A percentile compares a stretch with the other conserved stretches of the same genome.
These are phyloP conservation scores for Mycena sp. DNA, from an alignment of 1,284 basidiomycete genomes.

Conservation along the genomic window DNA sequence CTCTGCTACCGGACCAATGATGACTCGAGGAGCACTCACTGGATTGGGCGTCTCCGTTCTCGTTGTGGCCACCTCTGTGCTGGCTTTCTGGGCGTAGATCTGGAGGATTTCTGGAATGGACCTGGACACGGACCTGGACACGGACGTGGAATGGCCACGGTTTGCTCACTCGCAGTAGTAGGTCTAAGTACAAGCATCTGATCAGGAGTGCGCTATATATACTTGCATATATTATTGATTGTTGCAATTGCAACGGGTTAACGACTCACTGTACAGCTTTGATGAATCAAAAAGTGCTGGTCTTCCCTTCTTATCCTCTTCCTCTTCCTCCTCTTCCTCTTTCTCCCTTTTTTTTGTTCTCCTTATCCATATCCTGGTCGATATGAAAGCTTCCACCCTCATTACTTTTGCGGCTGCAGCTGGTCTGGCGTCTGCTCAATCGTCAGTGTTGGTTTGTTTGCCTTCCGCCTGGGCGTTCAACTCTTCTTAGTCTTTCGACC, in stretches of 20 bases:
- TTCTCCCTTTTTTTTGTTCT: neutral
- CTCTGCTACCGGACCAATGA: slow-evolving; percentile 28
- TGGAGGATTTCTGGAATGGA: neutral
- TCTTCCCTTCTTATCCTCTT: neutral
- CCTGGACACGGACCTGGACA: neutral
- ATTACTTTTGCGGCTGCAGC: slow-evolving; percentile 28
- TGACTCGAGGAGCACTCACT: slow-evolving; percentile 23
- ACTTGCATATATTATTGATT: too few species aligned
- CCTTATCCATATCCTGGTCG: slow-evolving; percentile 18
- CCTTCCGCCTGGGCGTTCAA: neutral
- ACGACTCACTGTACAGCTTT: neutral
- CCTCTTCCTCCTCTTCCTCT: slow-evolving; percentile 12
- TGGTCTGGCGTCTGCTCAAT: slow-evolving; percentile 35
- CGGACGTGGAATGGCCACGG: too few species aligned
- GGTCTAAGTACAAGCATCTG: too few species aligned
- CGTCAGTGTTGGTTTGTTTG: neutral
- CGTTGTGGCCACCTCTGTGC: slow-evolving; percentile 26
- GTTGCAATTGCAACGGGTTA: neutral
- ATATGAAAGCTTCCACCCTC: slow-evolving; percentile 25
- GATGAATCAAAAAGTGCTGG: neutral
- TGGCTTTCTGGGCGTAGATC: slow-evolving; percentile 14
- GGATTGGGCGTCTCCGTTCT: slow-evolving; percentile 16
- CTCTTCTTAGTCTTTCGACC: slow-evolving; percentile 14
- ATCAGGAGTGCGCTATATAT: too few species aligned
- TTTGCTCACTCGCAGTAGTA: too few species aligned